A percentile compares a stretch with the other conserved stretches of the same genome.
Evolutionary conservation across 345 rosid species (phyloP).

Genomic region (Rhodomyrtus tomentosa): DNA sequence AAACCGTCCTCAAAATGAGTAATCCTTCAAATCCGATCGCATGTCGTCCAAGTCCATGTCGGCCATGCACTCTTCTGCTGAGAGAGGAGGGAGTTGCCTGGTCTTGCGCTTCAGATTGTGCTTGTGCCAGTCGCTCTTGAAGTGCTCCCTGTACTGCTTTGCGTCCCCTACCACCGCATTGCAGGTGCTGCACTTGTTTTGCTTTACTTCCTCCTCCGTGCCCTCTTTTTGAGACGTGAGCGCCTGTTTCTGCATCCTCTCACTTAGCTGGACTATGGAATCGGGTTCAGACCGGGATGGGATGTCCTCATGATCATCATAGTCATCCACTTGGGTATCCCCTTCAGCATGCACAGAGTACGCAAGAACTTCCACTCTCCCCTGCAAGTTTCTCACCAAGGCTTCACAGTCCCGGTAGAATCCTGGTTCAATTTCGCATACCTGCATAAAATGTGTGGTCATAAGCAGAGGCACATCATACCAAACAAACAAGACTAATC

Average conservation of each 20-base stretch:
- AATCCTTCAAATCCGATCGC: constrained; percentile 70
- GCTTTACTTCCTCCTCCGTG: constrained; percentile 42
- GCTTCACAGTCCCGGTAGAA: constrained; percentile 72
- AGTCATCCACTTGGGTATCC: constrained; percentile 68
- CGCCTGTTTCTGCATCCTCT: constrained; percentile 48
- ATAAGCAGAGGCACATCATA: neutral
- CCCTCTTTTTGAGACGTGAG: constrained; percentile 23
- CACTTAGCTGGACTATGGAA: constrained; percentile 27
- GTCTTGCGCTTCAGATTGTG: constrained; percentile 91
- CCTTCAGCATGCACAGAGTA: constrained; percentile 87
- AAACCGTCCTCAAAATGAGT: constrained; percentile 52
- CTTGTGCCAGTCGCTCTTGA: constrained; percentile 95
- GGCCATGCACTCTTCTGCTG: constrained; percentile 66
- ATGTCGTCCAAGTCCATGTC: constrained; percentile 64
- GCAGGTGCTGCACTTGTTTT: constrained; percentile 78
- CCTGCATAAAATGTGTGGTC: constrained; percentile 23
- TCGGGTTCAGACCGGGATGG: constrained; percentile 20
- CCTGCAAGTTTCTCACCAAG: constrained; percentile 65
- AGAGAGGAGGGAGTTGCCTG: constrained; percentile 65
- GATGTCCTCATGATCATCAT: constrained; percentile 56
- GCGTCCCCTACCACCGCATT: constrained; percentile 64
- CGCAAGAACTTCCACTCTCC: constrained; percentile 83
- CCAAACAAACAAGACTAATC: neutral
- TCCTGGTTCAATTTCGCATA: constrained; percentile 82
- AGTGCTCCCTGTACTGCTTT: constrained; percentile 81